A percentile compares a stretch with the other conserved stretches of the same genome.
phyloP scores from a whole-genome alignment of 2,329 filamentous ascomycete species.

The Ceratocystis ficicola region DNA sequence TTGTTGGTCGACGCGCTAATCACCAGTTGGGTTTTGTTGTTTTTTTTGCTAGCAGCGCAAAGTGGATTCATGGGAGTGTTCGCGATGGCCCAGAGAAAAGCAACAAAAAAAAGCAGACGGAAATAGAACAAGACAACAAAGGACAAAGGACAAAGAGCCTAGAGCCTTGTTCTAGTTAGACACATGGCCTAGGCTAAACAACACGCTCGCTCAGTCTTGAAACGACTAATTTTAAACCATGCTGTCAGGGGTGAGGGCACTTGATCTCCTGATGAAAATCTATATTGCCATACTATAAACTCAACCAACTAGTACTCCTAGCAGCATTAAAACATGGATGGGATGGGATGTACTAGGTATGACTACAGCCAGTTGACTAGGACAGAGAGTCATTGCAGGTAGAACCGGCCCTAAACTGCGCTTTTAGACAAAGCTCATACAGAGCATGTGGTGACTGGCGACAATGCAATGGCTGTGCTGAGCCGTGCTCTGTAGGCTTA shows the following conservation, averaged over 20 bases:
- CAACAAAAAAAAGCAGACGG: neutral
- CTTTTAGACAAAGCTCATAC: too few relatives aligned
- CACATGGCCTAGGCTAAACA: neutral
- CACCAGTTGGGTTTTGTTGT: neutral
- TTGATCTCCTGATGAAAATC: neutral
- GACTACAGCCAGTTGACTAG: neutral
- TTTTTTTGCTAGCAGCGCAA: neutral
- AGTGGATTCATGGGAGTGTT: neutral
- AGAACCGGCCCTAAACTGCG: too few relatives aligned
- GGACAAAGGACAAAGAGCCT: too few relatives aligned
- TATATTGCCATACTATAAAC: neutral
- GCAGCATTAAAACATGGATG: too few relatives aligned
- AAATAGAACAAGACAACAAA: neutral
- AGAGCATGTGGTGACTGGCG: too few relatives aligned
- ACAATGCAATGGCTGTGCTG: too few relatives aligned
- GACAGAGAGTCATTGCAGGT: too few relatives aligned
- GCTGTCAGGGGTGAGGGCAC: neutral
- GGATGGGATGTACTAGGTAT: neutral
- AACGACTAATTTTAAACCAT: neutral
- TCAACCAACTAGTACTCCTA: neutral
- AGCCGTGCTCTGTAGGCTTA: neutral
- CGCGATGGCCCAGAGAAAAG: neutral
- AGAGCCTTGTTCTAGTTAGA: neutral
- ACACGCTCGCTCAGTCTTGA: neutral
- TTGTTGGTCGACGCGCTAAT: neutral